Base-by-base conservation (phyloP, 2,329 filamentous ascomycete genomes). In the Eutypa lata region DNA sequence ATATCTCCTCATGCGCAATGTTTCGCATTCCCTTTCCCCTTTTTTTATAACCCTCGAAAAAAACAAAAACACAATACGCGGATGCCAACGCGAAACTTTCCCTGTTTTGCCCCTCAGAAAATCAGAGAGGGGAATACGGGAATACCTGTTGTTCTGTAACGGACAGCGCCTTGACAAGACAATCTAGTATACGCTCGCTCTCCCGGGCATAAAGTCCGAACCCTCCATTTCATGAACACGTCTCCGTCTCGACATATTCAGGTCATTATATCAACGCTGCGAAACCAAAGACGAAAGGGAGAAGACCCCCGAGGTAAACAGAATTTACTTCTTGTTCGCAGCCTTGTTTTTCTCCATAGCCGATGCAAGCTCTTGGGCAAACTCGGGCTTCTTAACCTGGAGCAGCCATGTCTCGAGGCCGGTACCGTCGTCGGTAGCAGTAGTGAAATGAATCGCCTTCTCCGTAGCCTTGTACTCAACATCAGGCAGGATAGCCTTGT, bases 381-480 rank as follows among this genome's bases (percentile, higher is more conserved):
- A 68, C 28, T 74, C 72, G 14, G 68, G 63, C 44, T 73, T 86
- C 74, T 88, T 90, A 47, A 90, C 82, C 65, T 87, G 84, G 16
- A 91, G 70, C 65, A 87, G 80, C 86, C 86, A 92, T 4, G 83
- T 84, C 69, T 89, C 86, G 26, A 89, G 69, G 1, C 78, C 77
- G 45, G 76, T 76, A 16, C 84, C 84, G 48, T 76, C 74, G 48
- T 84, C 81, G 52, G 78, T 79, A 1, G 83, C 78, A 5, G 81
- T 78, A 11, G 76, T 75, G 53, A 87, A 60, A 65, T 81, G 84
- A 53, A 88, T 73, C 54, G 81, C 84, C 70, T 86, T 88, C 11
- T 76, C 74, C 26, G 79, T 77, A 7, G 78, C 73, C 62, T 81
- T 81, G 73, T 91, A 92, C 5, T 76, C 75, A 49, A 85, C 71